Evolutionary conservation across 1,284 basidiomycete species (phyloP).

Genomic region (Hymenochaete sp.): DNA sequence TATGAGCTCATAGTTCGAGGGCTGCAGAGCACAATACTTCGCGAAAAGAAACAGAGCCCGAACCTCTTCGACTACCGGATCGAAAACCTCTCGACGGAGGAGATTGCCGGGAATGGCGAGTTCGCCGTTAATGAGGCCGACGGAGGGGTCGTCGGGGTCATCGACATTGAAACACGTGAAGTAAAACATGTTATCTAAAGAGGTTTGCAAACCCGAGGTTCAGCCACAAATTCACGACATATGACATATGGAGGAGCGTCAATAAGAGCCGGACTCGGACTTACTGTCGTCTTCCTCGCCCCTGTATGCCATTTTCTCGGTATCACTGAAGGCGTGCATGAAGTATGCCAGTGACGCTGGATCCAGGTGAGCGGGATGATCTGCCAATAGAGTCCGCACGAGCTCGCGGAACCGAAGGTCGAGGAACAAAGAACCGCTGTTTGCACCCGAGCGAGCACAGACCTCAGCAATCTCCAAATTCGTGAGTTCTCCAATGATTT

Average conservation of each 20-base stretch:
- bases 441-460: conserved; percentile 72
- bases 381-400: conserved; percentile 56
- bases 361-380: conserved; percentile 75
- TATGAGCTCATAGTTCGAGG: neutral
- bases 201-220: conserved; percentile 12
- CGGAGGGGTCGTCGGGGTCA: conserved; percentile 62
- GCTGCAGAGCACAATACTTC: neutral
- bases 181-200: conserved; percentile 67
- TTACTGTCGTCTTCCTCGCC: conserved; percentile 66
- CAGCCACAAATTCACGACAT: neutral
- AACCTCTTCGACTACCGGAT: conserved; percentile 70
- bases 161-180: conserved; percentile 77
- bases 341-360: conserved; percentile 70
- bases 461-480: conserved; percentile 79
- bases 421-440: conserved; percentile 75
- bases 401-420: conserved; percentile 75
- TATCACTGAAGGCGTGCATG: conserved; percentile 78
- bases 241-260: conserved; percentile 2
- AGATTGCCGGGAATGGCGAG: conserved; percentile 69
- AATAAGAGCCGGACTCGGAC: conserved; percentile 18
- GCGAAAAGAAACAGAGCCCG: conserved; percentile 16
- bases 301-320: conserved; percentile 69
- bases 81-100: conserved; percentile 68
- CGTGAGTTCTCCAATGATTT: conserved; percentile 66
- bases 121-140: conserved; percentile 71